phyloP scores from a whole-genome alignment of 2,329 filamentous ascomycete species.

The Penicillium capsulatum region DNA sequence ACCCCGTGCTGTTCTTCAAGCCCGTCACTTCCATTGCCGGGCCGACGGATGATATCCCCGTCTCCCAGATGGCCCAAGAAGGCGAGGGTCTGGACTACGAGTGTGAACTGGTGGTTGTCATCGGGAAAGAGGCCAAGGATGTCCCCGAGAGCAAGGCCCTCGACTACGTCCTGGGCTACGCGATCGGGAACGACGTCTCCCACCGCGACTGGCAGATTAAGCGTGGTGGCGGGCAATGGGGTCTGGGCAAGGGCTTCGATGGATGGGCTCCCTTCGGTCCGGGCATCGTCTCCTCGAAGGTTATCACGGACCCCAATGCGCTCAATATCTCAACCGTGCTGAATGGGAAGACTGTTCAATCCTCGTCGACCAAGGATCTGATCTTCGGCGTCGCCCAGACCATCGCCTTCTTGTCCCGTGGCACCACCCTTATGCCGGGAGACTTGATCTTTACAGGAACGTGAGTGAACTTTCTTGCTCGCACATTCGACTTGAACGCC shows the following conservation, averaged over 20 bases:
- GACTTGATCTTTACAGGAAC: constrained; percentile 45
- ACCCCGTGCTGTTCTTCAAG: constrained; percentile 72
- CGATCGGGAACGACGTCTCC: constrained; percentile 74
- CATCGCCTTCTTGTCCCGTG: constrained; percentile 46
- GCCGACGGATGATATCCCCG: constrained; percentile 62
- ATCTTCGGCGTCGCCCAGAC: constrained; percentile 47
- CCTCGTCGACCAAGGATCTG: constrained; percentile 48
- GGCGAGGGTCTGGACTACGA: constrained; percentile 70
- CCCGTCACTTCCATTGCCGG: constrained; percentile 63
- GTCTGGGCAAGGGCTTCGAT: constrained; percentile 69
- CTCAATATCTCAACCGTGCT: constrained; percentile 45
- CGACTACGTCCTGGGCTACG: constrained; percentile 70
- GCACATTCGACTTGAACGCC: too few species aligned
- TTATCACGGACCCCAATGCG: constrained; percentile 44
- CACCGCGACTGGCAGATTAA: constrained; percentile 73
- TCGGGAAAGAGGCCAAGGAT: constrained; percentile 63
- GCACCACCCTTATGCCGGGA: constrained; percentile 39
- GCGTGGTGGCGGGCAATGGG: constrained; percentile 66
- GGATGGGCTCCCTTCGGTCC: constrained; percentile 71
- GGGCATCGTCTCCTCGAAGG: constrained; percentile 58
- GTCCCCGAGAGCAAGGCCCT: constrained; percentile 63
- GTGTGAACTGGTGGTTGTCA: constrained; percentile 70
- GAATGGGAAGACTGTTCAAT: constrained; percentile 49
- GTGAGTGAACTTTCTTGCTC: constrained; percentile 35
- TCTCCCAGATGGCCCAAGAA: constrained; percentile 63